Base-by-base conservation (phyloP, 345 rosid species). In the Triadica sebifera region DNA sequence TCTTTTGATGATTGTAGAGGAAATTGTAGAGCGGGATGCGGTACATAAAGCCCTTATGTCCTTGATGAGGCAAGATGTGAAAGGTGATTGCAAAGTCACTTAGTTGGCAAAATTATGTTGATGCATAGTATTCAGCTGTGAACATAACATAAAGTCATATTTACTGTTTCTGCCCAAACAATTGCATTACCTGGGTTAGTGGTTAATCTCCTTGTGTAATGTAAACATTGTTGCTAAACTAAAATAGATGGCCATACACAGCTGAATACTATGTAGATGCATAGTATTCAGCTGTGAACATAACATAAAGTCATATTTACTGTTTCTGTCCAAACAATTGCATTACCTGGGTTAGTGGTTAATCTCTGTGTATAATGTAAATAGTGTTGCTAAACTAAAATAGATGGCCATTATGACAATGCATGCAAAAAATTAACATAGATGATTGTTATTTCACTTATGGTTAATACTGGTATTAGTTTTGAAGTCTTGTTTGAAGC, bases 41-140 rank as follows among this genome's bases (percentile, higher is more conserved):
- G 99, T 91, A 76, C 96, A 89, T 77, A 93, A 93, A 83, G 97
- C 99, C 68, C 87, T 96, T 52, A 89, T 96, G 97, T 90, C 99
- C 46, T 72, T 96, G 81, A 67, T 93, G 86, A 86, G 98, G 84
- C 99, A 93, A 86, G 98, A 96, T 82, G 92, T 89, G 39, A 93
- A 96, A 91, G 99, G 99, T 96, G 83, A 74, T 64, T 81, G 12
- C 63, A 43, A 4, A 20, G 20, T 25, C 56, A 25, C 13, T 66
- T 5, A 17, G 15, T 62, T 25, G 51, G 37, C 20, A 13, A 51
- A 12, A 3, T 25, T 29, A 29, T 29, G 2, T 29, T 1, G 34
- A 29, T 39, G 60, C 15, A 19, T 17, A 43, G 20, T 47, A 43
- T 17, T 10, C 1, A 12, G 6, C 12, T 20, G 3, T 39, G 7